Percentiles rank a stretch among this genome's conserved stretches.
Evolutionary conservation across 169 alveolate genomes (phyloP).

Genomic region (Theileria luwenshuni): DNA sequence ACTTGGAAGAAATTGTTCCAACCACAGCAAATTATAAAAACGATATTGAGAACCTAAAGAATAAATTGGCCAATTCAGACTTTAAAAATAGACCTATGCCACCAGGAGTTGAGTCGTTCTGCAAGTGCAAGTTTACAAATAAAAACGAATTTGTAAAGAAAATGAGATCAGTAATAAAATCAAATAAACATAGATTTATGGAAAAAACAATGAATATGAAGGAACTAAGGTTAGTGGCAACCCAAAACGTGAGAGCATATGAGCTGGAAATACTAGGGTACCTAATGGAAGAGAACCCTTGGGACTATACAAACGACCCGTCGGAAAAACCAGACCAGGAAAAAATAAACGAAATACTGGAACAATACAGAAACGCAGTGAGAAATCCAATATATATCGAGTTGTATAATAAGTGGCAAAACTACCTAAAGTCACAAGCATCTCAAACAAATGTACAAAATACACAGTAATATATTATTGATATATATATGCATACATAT

Average conservation of each 20-base stretch:
- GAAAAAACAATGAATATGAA: slow-evolving; percentile 41
- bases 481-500: too few relatives aligned
- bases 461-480: too few relatives aligned
- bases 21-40: neutral
- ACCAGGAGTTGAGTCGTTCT: slow-evolving; percentile 56
- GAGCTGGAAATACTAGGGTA: slow-evolving; percentile 61
- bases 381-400: slow-evolving; percentile 32
- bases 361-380: slow-evolving; percentile 48
- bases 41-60: slow-evolving; percentile 1
- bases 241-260: slow-evolving; percentile 63
- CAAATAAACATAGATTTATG: slow-evolving; percentile 27
- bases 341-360: slow-evolving; percentile 34
- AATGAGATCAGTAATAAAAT: slow-evolving; percentile 28
- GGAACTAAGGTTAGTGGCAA: slow-evolving; percentile 49
- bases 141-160: slow-evolving; percentile 50
- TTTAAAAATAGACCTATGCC: slow-evolving; percentile 52
- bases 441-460: too few relatives aligned
- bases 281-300: slow-evolving; percentile 55
- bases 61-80: neutral
- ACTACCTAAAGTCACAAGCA: neutral
- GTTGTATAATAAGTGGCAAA: slow-evolving; percentile 45
- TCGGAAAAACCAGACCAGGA: slow-evolving; percentile 41
- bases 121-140: slow-evolving; percentile 54
- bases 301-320: slow-evolving; percentile 49
- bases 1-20: neutral